A percentile compares a stretch with the other conserved stretches of the same genome.
Conservation (phyloP, 2,329 filamentous ascomycete genomes). For the Fusarium falciforme region DNA sequence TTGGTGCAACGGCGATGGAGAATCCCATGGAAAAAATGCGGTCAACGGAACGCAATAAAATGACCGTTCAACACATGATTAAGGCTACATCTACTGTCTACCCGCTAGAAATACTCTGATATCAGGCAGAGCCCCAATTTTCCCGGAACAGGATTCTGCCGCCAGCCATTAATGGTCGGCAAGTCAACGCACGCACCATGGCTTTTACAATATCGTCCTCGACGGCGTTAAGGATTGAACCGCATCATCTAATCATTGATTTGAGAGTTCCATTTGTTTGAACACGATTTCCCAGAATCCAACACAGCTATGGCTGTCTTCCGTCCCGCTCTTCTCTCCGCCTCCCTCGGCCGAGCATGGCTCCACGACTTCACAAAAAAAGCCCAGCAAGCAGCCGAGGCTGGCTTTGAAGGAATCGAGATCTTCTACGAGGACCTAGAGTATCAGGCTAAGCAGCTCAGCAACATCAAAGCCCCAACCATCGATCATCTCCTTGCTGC, state of each 20-base stretch:
- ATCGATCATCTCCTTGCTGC: constrained; percentile 62
- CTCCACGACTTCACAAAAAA: constrained; percentile 74
- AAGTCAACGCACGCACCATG: no score
- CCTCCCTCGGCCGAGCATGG: constrained; percentile 27
- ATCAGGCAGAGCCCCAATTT: background rate
- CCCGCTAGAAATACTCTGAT: no score
- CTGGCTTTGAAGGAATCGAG: constrained; percentile 75
- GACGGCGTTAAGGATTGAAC: no score
- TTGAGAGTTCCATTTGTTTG: no score
- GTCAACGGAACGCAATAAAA: no score
- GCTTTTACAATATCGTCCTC: no score
- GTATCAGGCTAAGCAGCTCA: constrained; percentile 62
- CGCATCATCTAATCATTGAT: no score
- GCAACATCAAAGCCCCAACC: constrained; percentile 44
- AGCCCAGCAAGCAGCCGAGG: constrained; percentile 54
- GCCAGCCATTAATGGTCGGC: background rate
- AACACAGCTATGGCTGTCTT: background rate
- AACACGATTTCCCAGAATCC: no score
- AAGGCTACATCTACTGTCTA: no score
- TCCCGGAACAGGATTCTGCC: background rate
- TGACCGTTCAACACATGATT: no score
- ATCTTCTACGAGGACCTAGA: constrained; percentile 79
- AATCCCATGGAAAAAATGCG: no score
- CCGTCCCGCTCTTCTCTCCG: constrained; percentile 14
- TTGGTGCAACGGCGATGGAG: no score